These are phyloP conservation scores for Arxiozyma telluris DNA, from an alignment of 1,139 yeast genomes.

Conservation along the genomic window DNA sequence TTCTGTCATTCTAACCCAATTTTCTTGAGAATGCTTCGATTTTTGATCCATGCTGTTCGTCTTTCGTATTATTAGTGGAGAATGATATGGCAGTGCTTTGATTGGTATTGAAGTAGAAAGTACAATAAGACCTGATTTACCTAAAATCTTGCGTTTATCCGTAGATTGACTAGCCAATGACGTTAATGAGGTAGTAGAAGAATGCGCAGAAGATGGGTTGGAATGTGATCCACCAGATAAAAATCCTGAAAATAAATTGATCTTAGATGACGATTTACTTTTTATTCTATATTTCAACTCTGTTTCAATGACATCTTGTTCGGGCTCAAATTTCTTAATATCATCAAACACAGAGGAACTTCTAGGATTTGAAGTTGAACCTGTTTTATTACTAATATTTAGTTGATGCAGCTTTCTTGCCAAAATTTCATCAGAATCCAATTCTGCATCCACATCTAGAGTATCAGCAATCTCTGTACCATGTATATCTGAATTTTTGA, in stretches of 20 bases:
- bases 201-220: not conserved
- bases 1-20: slow-evolving; percentile 21
- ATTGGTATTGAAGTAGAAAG: slow-evolving; percentile 17
- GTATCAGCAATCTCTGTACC: slow-evolving; percentile 21
- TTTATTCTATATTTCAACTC: slow-evolving; percentile 18
- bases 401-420: slow-evolving; percentile 19
- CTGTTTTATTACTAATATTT: slow-evolving; percentile 9
- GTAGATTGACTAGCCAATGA: not conserved
- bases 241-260: slow-evolving; percentile 9
- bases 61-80: slow-evolving; percentile 30
- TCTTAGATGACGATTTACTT: slow-evolving; percentile 12
- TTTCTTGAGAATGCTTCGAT: slow-evolving; percentile 22
- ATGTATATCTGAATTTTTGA: slow-evolving; percentile 18
- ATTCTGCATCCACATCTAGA: slow-evolving; percentile 11
- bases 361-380: not conserved
- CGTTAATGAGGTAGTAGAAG: not conserved
- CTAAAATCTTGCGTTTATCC: slow-evolving; percentile 3
- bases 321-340: slow-evolving; percentile 7
- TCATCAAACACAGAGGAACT: slow-evolving; percentile 9
- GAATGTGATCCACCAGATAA: not conserved
- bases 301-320: slow-evolving; percentile 13
- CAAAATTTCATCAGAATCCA: slow-evolving; percentile 18
- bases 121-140: slow-evolving; percentile 21
- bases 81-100: slow-evolving; percentile 31
- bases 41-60: slow-evolving; percentile 23